phyloP scores from a whole-genome alignment of 192 early-diverging fungal genomes.

The Backusella tarrabulga region DNA sequence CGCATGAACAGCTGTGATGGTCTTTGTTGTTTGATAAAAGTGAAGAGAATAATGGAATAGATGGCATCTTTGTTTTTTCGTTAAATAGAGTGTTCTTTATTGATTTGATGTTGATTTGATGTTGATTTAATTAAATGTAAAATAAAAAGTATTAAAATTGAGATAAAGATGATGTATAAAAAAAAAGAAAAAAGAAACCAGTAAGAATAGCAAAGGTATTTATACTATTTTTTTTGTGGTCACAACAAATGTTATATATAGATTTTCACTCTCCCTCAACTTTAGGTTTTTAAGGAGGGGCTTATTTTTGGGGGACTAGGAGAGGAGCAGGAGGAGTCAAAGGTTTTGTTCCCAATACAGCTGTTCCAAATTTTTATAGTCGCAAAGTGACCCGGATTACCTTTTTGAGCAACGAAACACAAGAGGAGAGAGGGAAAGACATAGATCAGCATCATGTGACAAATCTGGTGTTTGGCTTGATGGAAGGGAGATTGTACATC shows the following conservation, averaged over 20 bases:
- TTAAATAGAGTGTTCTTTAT: neutral
- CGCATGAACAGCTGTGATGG: neutral
- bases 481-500: neutral
- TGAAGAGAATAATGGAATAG: slow-evolving; percentile 9
- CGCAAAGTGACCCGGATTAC: neutral
- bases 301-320: neutral
- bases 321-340: neutral
- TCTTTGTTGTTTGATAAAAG: slow-evolving; percentile 2
- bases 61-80: slow-evolving; percentile 8
- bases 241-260: neutral
- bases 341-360: neutral
- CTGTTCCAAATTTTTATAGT: neutral
- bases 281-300: neutral
- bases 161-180: neutral
- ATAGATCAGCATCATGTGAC: neutral
- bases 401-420: slow-evolving; percentile 3
- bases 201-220: neutral
- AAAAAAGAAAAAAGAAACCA: neutral
- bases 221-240: neutral
- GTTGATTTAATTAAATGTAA: neutral
- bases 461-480: neutral
- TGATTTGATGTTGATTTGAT: neutral
- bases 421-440: neutral
- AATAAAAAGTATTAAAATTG: neutral
- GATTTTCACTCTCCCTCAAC: neutral